Conservation (phyloP, 257 asterid species). For the Oldenlandia corymbosa region DNA sequence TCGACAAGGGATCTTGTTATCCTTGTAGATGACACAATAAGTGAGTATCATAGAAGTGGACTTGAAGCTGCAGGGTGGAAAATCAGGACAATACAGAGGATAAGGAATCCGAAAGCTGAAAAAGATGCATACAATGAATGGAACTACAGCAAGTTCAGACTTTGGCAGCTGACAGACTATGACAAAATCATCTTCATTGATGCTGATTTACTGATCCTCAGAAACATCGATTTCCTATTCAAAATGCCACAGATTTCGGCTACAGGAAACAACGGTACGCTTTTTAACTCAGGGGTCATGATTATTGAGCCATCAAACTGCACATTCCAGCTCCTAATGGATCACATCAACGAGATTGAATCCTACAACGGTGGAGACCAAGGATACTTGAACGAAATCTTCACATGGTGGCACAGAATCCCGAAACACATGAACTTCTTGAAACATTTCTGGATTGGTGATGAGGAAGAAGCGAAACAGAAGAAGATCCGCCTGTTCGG, state of each 20-base stretch:
- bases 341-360: constrained; percentile 69
- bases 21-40: constrained; percentile 73
- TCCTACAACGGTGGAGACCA: constrained; percentile 95
- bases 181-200: constrained; percentile 80
- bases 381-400: constrained; percentile 74
- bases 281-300: constrained; percentile 90
- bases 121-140: constrained; percentile 90
- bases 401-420: constrained; percentile 90
- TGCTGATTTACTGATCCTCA: constrained; percentile 68
- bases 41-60: constrained; percentile 64
- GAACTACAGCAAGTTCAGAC: constrained; percentile 91
- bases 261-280: constrained; percentile 83
- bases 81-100: constrained; percentile 58
- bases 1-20: constrained; percentile 83
- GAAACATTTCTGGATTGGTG: constrained; percentile 83
- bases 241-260: constrained; percentile 83
- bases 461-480: constrained; percentile 48
- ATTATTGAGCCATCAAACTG: constrained; percentile 85
- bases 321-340: constrained; percentile 75
- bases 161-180: constrained; percentile 88
- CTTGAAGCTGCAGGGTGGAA: constrained; percentile 83
- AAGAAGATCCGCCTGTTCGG: constrained; percentile 55
- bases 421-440: constrained; percentile 87
- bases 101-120: constrained; percentile 84
- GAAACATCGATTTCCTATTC: constrained; percentile 75